phyloP scores from a whole-genome alignment of 2,329 filamentous ascomycete species.

The Stemphylium beticola region DNA sequence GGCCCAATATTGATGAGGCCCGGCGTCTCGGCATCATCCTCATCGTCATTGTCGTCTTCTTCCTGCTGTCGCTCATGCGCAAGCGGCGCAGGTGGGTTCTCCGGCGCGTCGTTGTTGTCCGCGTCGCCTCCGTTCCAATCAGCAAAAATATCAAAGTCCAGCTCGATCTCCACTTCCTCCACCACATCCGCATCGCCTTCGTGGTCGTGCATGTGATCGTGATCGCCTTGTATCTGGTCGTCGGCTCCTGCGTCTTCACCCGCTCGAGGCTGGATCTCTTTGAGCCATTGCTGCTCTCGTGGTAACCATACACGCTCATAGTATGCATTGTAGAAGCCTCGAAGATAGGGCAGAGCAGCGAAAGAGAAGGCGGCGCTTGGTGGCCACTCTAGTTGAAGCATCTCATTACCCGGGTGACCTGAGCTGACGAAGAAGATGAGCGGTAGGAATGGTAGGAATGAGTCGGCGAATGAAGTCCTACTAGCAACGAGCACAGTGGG shows the following conservation, averaged over 20 bases:
- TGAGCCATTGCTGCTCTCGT: slow-evolving; percentile 65
- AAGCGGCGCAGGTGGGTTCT: slow-evolving; percentile 38
- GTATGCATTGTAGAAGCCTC: slow-evolving; percentile 66
- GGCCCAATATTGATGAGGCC: slow-evolving; percentile 9
- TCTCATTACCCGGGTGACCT: slow-evolving; percentile 51
- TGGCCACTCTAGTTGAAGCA: slow-evolving; percentile 67
- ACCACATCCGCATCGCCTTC: slow-evolving; percentile 54
- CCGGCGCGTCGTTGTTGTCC: slow-evolving; percentile 48
- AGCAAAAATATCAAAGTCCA: slow-evolving; percentile 52
- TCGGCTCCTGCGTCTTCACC: slow-evolving; percentile 38
- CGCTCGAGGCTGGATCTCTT: slow-evolving; percentile 65
- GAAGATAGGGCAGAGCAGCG: slow-evolving; percentile 69
- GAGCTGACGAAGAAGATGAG: slow-evolving; percentile 66
- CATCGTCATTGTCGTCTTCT: slow-evolving; percentile 21
- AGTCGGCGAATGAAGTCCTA: slow-evolving; percentile 68
- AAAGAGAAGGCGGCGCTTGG: slow-evolving; percentile 70
- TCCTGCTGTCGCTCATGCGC: slow-evolving; percentile 45
- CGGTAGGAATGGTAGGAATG: slow-evolving; percentile 67
- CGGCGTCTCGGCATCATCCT: slow-evolving; percentile 4
- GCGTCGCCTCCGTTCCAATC: slow-evolving; percentile 50
- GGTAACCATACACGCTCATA: slow-evolving; percentile 66
- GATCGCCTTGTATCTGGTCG: slow-evolving; percentile 20
- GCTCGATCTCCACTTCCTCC: slow-evolving; percentile 55
- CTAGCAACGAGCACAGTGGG: slow-evolving; percentile 72
- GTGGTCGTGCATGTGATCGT: slow-evolving; percentile 34